Base-by-base conservation (phyloP, 2,329 filamentous ascomycete species). In the Trichoderma simmonsii region DNA sequence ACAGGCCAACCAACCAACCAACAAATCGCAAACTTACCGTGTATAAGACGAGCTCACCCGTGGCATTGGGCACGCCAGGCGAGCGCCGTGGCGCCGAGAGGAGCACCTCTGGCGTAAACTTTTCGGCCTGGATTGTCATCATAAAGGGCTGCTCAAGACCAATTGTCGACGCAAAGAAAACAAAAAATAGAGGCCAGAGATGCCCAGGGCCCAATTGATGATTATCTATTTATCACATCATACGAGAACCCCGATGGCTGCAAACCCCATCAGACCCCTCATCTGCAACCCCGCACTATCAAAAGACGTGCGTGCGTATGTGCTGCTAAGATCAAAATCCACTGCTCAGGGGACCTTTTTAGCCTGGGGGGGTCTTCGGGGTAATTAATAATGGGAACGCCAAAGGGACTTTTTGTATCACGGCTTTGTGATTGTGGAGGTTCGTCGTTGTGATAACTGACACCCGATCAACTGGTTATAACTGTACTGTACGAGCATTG, bases 51-150 rank as follows among this genome's bases (percentile, higher is more conserved):
- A 88, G 84, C 69, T 87, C 89, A 57, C 91, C 92, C 67, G 87
- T 85, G 48, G 85, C 80, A 79, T 94, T 95, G n/a, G 93, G 92
- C 1, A 89, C 80, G 62, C 90, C 92, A 18, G 89, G 80, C 12
- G 91, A 92, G 62, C 93, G 89, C 71, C 93, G 89, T 36, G 93
- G 92, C 18, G 92, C 92, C 75, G 91, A 91, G 77, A 96, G 87
- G 72, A 96, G 86, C 75, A 93, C 91, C 84, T 93, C 88, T 5
- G 92, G 92, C 11, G 91, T 94, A 82, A 95, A 93, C 76, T 91
- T 91, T 76, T 86, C 85, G 11, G 91, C 90, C 75, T 87, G 86
- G 78, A 93, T 86, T 8, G 91, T 93, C 92, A 94, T 94, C 75
- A 78, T 80, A 75, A 75, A 71, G 70, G 64, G 68, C 67, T 54